These are phyloP conservation scores for Darksidea phi DNA, from an alignment of 495 filamentous ascomycete species.

Conservation along the genomic window DNA sequence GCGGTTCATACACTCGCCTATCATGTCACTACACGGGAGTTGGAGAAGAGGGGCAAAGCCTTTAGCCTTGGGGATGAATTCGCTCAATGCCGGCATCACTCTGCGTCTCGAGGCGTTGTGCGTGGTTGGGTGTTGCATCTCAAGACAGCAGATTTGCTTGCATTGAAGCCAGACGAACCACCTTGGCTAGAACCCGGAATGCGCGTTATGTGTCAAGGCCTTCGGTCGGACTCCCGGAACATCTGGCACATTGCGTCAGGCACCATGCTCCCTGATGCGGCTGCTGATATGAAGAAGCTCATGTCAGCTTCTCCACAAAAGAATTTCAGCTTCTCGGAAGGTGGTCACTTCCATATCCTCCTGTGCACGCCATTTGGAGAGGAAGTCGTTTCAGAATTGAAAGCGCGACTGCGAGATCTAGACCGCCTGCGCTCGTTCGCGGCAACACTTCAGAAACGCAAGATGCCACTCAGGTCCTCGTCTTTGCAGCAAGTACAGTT, in stretches of 20 bases:
- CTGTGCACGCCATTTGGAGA: constrained; percentile 58
- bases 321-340: constrained; percentile 59
- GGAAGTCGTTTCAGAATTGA: constrained; percentile 54
- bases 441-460: constrained; percentile 56
- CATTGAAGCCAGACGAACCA: constrained; percentile 9
- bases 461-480: constrained; percentile 54
- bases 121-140: constrained; percentile 19
- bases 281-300: constrained; percentile 38
- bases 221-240: constrained; percentile 8
- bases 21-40: constrained; percentile 10
- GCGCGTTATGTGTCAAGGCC: constrained; percentile 17
- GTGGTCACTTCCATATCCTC: constrained; percentile 60
- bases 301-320: constrained; percentile 55
- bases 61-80: constrained; percentile 1
- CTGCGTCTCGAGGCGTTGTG: background rate
- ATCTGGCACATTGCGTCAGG: constrained; percentile 23
- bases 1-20: constrained; percentile 12
- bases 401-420: constrained; percentile 58
- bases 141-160: constrained; percentile 9
- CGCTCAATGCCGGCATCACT: background rate
- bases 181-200: constrained; percentile 13
- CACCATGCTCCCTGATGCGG: constrained; percentile 11
- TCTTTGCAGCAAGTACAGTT: constrained; percentile 64
- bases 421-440: constrained; percentile 65
- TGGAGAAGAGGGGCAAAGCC: background rate